These are phyloP conservation scores for Aspergillus olivimuriae DNA, from an alignment of 495 filamentous ascomycete species.

Conservation along the genomic window DNA sequence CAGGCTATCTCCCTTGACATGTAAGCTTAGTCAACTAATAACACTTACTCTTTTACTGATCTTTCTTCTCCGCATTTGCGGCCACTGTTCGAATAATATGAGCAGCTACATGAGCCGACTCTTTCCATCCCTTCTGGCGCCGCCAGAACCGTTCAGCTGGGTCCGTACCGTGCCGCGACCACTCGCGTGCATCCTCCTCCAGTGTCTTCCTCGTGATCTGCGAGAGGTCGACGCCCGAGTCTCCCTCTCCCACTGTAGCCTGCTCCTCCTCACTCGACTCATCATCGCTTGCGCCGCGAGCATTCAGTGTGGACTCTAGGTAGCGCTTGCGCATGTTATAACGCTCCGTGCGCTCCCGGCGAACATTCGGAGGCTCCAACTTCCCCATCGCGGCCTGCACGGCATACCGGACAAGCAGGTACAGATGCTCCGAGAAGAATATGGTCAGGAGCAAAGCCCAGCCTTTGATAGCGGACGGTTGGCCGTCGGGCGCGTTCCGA, in stretches of 20 bases:
- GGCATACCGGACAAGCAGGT: conserved; percentile 62
- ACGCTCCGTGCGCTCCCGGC: conserved; percentile 71
- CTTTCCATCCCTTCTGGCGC: conserved; percentile 55
- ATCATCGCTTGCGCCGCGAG: conserved; percentile 30
- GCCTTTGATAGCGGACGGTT: conserved; percentile 58
- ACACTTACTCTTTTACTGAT: conserved; percentile 50
- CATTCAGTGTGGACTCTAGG: conserved; percentile 43
- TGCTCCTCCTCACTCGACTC: conserved; percentile 8
- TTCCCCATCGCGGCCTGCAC: conserved; percentile 67
- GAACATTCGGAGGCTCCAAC: conserved; percentile 75
- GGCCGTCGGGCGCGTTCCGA: conserved; percentile 48
- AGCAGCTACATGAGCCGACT: conserved; percentile 52
- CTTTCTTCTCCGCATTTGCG: conserved; percentile 5
- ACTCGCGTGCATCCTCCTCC: conserved; percentile 64
- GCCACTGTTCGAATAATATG: conserved; percentile 49
- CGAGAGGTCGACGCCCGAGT: conserved; percentile 5
- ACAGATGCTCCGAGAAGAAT: conserved; percentile 82
- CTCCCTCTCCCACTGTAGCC: conserved; percentile 2
- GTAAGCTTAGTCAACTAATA: too few relatives aligned
- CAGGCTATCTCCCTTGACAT: too few relatives aligned
- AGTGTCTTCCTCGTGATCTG: conserved; percentile 39
- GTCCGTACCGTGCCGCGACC: conserved; percentile 43
- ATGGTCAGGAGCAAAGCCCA: conserved; percentile 82
- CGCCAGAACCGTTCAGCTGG: conserved; percentile 65
- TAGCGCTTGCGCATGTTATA: conserved; percentile 68